Percentiles rank a stretch among this genome's conserved stretches.
Evolutionary conservation across 768 basidiomycete genomes (phyloP).

Genomic region (Tulasnella sp.): DNA sequence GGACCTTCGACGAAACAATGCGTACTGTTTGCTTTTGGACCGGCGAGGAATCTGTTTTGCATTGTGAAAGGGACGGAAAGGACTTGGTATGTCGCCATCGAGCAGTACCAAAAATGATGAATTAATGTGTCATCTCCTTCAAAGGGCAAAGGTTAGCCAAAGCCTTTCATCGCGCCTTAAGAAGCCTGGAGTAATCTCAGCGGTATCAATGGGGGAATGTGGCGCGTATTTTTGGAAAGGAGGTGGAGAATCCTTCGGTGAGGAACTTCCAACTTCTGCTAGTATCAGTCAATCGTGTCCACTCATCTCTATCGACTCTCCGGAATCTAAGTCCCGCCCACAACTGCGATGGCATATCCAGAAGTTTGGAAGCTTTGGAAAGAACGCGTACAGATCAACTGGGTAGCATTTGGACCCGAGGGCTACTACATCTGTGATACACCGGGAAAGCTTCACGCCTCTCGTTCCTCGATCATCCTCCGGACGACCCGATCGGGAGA

Average conservation of each 20-base stretch:
- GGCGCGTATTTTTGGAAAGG: constrained; percentile 4
- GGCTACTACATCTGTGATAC: constrained; percentile 4
- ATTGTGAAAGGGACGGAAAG: background rate
- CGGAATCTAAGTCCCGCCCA: background rate
- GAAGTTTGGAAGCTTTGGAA: constrained; percentile 6
- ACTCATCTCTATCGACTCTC: too few species aligned
- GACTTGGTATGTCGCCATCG: too few species aligned
- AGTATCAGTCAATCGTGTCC: too few species aligned
- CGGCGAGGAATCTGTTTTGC: background rate
- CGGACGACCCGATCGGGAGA: background rate
- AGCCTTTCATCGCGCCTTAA: background rate
- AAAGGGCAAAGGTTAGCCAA: background rate
- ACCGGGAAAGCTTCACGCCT: background rate
- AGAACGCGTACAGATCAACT: background rate
- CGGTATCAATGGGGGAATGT: constrained; percentile 2
- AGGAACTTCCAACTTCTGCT: too few species aligned
- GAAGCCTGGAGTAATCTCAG: too few species aligned
- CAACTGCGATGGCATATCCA: background rate
- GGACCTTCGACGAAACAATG: too few species aligned
- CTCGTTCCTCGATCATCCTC: background rate
- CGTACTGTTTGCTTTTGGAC: background rate
- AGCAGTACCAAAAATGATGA: too few species aligned
- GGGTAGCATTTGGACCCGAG: constrained; percentile 1
- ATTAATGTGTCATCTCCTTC: background rate
- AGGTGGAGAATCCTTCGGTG: background rate